Base-by-base conservation (phyloP, 179 eudicot genomes). In the Sideroxylon spinosum region DNA sequence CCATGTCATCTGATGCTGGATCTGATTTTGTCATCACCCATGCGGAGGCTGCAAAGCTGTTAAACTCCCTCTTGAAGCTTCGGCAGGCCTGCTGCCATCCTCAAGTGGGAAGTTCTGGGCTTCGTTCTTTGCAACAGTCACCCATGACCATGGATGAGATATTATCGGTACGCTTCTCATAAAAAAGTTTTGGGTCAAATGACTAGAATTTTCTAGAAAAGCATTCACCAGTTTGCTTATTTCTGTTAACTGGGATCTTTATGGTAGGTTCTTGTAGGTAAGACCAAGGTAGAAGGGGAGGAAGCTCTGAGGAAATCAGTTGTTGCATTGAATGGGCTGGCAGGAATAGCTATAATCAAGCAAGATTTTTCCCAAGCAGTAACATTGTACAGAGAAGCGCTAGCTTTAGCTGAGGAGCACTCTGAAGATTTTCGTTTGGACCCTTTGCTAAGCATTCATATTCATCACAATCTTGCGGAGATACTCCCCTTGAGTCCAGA, bases 131-230 rank as follows among this genome's bases (percentile, higher is more conserved):
- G 83, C 97, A 95, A 61, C 93, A 86, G 75, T 83, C 98, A 80
- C 99, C 99, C 83, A 93, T 95, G 97, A 93, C 95, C 81, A 95
- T 95, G 99, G 98, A 93, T 81, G 99, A 95, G 88, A 91, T 93
- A 74, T 73, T 93, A 78, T 88, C 88, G 82, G 99, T 95, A 79
- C 59, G 91, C 86, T 76, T 72, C 55, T 60, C 52, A 26, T 55
- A 52, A 32, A 71, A 64, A 62, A 20, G 26, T 59, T 71, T 77
- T 62, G 37, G 6, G 68, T 57, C 55, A 50, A 17, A 62, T 37
- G 37, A 32, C 19, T 78, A 44, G 16, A 37, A 57, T 78, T 68
- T 69, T 19, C 37, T 59, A 11, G 46, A 28, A 32, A 19, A 29
- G 19, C 1, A 6, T 19, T 57, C 65, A 17, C 65, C 50, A 20